These are phyloP conservation scores for Fonsecaea pedrosoi DNA, from an alignment of 2,329 filamentous ascomycete genomes.

Conservation along the genomic window DNA sequence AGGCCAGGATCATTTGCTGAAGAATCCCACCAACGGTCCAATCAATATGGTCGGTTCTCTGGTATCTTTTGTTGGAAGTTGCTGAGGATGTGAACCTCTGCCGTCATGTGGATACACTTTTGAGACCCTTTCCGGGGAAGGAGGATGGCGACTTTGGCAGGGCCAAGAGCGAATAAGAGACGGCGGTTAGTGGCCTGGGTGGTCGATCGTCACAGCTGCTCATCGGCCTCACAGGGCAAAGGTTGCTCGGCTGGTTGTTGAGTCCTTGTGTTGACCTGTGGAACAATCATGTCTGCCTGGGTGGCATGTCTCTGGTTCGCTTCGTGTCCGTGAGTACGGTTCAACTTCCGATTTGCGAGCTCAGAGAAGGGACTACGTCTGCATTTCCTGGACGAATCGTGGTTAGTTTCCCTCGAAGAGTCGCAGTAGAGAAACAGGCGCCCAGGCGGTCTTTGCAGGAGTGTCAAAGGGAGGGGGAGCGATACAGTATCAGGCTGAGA, in stretches of 20 bases:
- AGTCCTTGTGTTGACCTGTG: constrained; percentile 18
- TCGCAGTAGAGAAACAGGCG: background rate
- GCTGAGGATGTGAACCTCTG: background rate
- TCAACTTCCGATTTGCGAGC: background rate
- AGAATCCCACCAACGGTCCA: background rate
- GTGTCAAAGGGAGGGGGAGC: background rate
- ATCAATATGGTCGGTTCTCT: constrained; percentile 2
- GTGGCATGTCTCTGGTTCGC: background rate
- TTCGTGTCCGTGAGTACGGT: background rate
- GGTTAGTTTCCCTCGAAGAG: background rate
- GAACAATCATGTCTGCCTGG: constrained; percentile 9
- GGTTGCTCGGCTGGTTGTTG: constrained; percentile 10
- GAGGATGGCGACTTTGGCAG: constrained; percentile 3
- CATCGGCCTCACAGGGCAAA: constrained; percentile 4
- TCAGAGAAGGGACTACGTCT: background rate
- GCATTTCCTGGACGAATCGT: constrained; percentile 4
- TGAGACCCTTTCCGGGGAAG: background rate
- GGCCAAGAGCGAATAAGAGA: constrained; percentile 7
- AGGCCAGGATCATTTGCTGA: background rate
- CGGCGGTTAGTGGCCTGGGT: background rate
- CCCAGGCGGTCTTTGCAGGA: background rate
- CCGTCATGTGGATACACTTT: constrained; percentile 2
- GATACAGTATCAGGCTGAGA: constrained; percentile 29
- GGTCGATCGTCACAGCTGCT: background rate
- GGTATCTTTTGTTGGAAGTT: background rate